These are phyloP conservation scores for Cryptosporidium ubiquitum DNA, from an alignment of 169 alveolate genomes.

Conservation along the genomic window DNA sequence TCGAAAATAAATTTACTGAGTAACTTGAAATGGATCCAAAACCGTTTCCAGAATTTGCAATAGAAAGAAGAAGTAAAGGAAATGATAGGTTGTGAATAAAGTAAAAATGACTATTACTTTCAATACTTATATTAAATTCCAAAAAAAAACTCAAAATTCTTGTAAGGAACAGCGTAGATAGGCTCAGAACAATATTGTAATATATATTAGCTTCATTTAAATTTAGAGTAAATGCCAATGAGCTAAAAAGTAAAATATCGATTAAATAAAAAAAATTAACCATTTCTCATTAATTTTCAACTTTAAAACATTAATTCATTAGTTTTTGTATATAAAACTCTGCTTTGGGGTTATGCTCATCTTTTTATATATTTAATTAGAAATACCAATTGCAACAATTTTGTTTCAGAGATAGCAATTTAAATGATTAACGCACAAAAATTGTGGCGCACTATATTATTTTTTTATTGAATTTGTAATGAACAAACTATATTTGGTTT, in stretches of 20 bases:
- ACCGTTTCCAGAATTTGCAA: background rate
- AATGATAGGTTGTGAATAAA: slow-evolving; percentile 42
- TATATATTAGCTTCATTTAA: background rate
- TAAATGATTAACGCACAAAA: background rate
- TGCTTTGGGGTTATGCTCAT: background rate
- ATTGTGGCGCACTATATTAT: slow-evolving; percentile 11
- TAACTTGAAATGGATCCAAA: background rate
- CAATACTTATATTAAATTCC: background rate
- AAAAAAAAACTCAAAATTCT: background rate
- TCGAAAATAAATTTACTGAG: slow-evolving; percentile 17
- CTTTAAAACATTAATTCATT: background rate
- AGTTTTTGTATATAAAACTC: background rate
- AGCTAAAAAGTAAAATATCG: slow-evolving; percentile 6
- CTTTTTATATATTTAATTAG: background rate
- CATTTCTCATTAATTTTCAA: background rate
- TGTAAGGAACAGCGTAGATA: background rate
- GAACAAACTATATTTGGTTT: background rate
- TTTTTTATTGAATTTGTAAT: background rate
- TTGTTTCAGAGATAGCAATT: background rate
- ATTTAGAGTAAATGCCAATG: background rate
- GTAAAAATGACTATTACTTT: slow-evolving; percentile 7
- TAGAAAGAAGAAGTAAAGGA: slow-evolving; percentile 47
- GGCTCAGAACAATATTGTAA: background rate
- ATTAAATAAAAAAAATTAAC: slow-evolving; percentile 4
- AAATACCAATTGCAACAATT: background rate